Base-by-base conservation (phyloP, 352 stramenopile species). In the Halophytophthora polymorphica region DNA sequence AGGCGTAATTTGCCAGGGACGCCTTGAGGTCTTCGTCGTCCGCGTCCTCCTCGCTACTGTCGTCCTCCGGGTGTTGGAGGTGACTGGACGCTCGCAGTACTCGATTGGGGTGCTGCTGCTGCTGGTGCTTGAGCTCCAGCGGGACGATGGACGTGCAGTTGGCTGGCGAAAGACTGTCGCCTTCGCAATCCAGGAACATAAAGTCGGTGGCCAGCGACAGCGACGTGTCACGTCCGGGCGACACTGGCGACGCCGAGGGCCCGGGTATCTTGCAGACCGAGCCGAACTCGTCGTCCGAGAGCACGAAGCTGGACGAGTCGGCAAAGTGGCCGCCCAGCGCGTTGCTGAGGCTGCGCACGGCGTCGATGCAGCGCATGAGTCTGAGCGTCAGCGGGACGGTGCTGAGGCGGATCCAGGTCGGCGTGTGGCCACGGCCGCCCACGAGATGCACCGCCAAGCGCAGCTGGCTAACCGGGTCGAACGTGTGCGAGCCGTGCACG, bases 341-440 rank as follows among this genome's bases (percentile, higher is more conserved):
- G 17, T 41, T 64, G 19, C 64, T 68, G 21, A 75, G 47, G 22
- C 72, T 69, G 17, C 60, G 71, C 31, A 91, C 77, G 2, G 77
- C 84, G 52, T 93, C 83, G 42, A 93, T 88, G 52, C 83, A 93
- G 31, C 83, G 80, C 60, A 86, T 71, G 50, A 93, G 65, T 3
- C 83, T 80, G 25, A 93, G 57, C 29, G 78, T 88, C 4, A 91
- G 53, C 15, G 83, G 71, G 21, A 87, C 62, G 3, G 77, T 83
- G 45, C 66, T 71, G 6, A 88, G 45, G 7, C 76, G 77, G 23
- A 90, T 62, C 68, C 73, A 83, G 25, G 91, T 14, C 39, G 70
- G 57, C 10, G 58, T 58, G 5, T 40, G 45, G n/a, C 25, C 57
- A 6, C 41, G 29, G 0, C 56, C 64, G 3, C 42, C 61, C 0